Base-by-base conservation (phyloP, 257 asterid genomes). In the Eucommia ulmoides region DNA sequence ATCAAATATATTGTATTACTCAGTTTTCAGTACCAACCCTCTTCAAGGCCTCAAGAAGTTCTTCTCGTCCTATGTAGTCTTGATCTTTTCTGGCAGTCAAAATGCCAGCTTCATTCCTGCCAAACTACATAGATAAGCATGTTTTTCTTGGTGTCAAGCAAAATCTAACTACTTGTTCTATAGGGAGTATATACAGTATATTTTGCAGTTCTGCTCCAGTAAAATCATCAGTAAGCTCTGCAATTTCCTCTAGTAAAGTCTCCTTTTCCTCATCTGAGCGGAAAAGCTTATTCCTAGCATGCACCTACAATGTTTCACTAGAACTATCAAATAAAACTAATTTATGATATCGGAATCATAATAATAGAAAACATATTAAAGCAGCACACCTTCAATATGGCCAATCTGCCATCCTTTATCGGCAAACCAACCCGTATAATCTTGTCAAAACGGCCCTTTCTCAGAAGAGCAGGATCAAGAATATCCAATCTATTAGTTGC, bases 21-120 rank as follows among this genome's bases (percentile, higher is more conserved):
- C 62, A 68, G 65, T 53, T 23, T 26, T 22, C 44, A 59, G 58
- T 62, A 58, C 79, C 54, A 51, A 86, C 98, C 77, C 96, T 72
- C 68, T 91, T 86, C 74, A 91, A 66, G 64, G 98, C 94, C 80
- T 91, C 98, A 20, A 86, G 95, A 66, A 91, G 93, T 65, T 91
- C 96, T 52, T 75, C 94, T 61, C 82, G 77, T 57, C 92, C 96
- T 65, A 91, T 91, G 74, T 69, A 80, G 67, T 91, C 98, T 56
- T 72, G 59, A 60, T 91, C 98, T 74, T 77, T 86, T 60, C 98
- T 75, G 24, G 98, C 88, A 55, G 96, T 79, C 82, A 91, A 74
- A 58, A 91, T 91, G 55, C 94, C 98, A 64, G 96, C 98, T 75
- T 91, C 98, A 54, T 91, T 91, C 83, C 98, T 91, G 95, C 60